Evolutionary conservation across 768 basidiomycete species (phyloP).

Genomic region (Hygrocybe coccinea): DNA sequence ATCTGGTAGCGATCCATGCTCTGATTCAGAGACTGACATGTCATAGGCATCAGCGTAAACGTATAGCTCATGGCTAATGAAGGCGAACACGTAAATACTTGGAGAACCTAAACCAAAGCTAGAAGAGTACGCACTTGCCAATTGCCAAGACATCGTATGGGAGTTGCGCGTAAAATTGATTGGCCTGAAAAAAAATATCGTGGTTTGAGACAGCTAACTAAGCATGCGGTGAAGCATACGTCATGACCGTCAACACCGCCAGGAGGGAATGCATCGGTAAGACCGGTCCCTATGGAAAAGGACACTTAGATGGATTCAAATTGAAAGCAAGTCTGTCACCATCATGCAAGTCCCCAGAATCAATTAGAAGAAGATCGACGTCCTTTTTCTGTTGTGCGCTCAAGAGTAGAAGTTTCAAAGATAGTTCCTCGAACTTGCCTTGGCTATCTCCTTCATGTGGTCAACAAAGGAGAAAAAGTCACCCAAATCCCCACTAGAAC

Average conservation of each 20-base stretch:
- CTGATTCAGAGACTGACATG: conserved; percentile 41
- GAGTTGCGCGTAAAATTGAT: conserved; percentile 64
- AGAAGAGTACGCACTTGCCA: conserved; percentile 57
- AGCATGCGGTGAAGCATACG: conserved; percentile 32
- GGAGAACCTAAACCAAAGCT: background rate
- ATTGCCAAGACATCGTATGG: conserved; percentile 82
- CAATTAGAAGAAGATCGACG: conserved; percentile 79
- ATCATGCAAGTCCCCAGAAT: conserved; percentile 77
- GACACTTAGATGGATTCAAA: background rate
- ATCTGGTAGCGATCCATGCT: background rate
- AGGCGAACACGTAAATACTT: background rate
- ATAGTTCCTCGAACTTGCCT: conserved; percentile 30
- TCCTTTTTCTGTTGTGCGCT: conserved; percentile 46
- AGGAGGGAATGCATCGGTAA: conserved; percentile 68
- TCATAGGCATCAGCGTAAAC: conserved; percentile 61
- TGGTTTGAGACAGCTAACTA: conserved; percentile 2
- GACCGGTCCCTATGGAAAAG: conserved; percentile 55
- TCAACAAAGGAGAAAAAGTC: conserved; percentile 82
- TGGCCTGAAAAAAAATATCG: conserved; percentile 46
- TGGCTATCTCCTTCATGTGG: conserved; percentile 74
- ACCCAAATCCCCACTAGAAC: conserved; percentile 47
- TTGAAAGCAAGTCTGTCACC: conserved; percentile 30
- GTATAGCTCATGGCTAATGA: conserved; percentile 74
- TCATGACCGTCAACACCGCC: conserved; percentile 71
- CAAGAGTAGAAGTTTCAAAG: background rate